phyloP scores from a whole-genome alignment of 768 basidiomycete species.

The Amanita phalloides region DNA sequence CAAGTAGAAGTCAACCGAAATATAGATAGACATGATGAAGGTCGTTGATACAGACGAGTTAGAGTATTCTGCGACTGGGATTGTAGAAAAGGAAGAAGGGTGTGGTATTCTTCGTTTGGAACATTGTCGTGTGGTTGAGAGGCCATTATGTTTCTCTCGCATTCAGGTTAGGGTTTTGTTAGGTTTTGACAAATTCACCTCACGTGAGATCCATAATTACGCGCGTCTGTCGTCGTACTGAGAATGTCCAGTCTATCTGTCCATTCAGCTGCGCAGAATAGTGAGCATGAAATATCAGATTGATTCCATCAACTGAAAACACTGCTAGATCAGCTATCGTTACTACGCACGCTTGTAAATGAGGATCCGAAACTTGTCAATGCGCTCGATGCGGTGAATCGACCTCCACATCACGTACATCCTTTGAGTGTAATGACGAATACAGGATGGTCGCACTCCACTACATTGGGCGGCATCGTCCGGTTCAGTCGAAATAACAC shows the following conservation, averaged over 20 bases:
- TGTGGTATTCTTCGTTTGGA: constrained; percentile 34
- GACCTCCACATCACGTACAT: background rate
- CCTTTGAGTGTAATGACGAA: constrained; percentile 4
- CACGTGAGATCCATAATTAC: constrained; percentile 9
- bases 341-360: constrained; percentile 54
- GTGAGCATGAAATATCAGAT: constrained; percentile 20
- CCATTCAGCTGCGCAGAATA: constrained; percentile 63
- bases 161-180: background rate
- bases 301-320: constrained; percentile 2
- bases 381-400: constrained; percentile 47
- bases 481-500: constrained; percentile 55
- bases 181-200: background rate
- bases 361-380: constrained; percentile 56
- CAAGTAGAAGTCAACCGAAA: constrained; percentile 49
- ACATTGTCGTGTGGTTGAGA: constrained; percentile 18
- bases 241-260: constrained; percentile 36
- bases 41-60: constrained; percentile 70
- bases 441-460: constrained; percentile 68
- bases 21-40: constrained; percentile 84
- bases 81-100: constrained; percentile 70
- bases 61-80: constrained; percentile 71
- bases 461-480: constrained; percentile 82
- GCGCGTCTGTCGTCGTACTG: background rate
- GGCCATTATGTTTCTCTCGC: constrained; percentile 12
- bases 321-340: constrained; percentile 50